phyloP scores from a whole-genome alignment of 768 basidiomycete genomes.

The Mycena floridula region DNA sequence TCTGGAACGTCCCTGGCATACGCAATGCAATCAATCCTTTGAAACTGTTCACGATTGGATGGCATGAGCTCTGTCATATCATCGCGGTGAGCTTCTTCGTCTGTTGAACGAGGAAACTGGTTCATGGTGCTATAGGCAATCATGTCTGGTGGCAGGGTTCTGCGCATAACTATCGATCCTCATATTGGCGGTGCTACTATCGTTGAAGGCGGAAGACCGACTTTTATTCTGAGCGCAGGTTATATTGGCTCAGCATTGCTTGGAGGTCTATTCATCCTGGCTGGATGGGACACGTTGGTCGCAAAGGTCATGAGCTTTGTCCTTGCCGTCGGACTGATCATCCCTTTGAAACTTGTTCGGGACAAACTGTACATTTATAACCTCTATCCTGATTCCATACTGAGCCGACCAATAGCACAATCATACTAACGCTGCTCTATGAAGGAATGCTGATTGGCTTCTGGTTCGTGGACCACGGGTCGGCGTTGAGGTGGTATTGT shows the following conservation, averaged over 20 bases:
- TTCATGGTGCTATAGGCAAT: no score
- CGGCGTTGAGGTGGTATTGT: conserved; percentile 80
- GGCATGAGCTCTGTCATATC: conserved; percentile 86
- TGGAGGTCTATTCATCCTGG: conserved; percentile 77
- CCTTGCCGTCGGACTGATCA: conserved; percentile 79
- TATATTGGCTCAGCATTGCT: conserved; percentile 80
- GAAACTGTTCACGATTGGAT: conserved; percentile 84
- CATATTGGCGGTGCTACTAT: conserved; percentile 71
- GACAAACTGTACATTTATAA: conserved; percentile 72
- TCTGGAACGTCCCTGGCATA: conserved; percentile 83
- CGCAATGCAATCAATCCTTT: conserved; percentile 77
- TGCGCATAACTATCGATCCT: conserved; percentile 81
- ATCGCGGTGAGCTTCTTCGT: conserved; percentile 45
- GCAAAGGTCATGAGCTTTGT: conserved; percentile 92
- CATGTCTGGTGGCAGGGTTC: conserved; percentile 70
- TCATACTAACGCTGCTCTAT: conserved; percentile 72
- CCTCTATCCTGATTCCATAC: neutral
- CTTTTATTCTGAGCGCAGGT: conserved; percentile 69
- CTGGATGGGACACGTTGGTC: conserved; percentile 83
- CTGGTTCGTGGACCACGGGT: conserved; percentile 95
- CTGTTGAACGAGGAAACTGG: no score
- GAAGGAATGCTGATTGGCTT: conserved; percentile 87
- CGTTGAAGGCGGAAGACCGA: conserved; percentile 71
- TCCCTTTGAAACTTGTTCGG: conserved; percentile 79
- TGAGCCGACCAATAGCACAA: conserved; percentile 52